phyloP scores from a whole-genome alignment of 2,329 filamentous ascomycete genomes.

The Penicillium olsonii region DNA sequence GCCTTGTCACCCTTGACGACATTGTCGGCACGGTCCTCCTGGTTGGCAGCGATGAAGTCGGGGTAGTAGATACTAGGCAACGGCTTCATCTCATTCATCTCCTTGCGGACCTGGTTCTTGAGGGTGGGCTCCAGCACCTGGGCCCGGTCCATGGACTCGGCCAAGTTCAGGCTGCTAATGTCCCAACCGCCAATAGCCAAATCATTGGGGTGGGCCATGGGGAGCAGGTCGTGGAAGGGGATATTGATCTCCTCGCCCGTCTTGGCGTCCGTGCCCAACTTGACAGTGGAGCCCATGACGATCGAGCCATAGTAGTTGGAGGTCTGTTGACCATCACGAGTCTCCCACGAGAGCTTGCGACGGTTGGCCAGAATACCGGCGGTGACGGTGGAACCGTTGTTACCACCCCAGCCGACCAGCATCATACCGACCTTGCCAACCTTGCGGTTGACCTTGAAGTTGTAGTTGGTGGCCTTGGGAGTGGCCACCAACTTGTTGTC shows the following conservation, averaged over 20 bases:
- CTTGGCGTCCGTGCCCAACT: conserved; percentile 84
- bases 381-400: conserved; percentile 97
- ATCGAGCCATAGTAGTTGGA: conserved; percentile 99
- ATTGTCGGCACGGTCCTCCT: conserved; percentile 95
- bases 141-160: conserved; percentile 92
- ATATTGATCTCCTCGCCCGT: conserved; percentile 91
- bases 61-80: conserved; percentile 97
- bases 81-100: conserved; percentile 85
- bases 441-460: conserved; percentile 96
- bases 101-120: conserved; percentile 86
- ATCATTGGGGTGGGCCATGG: conserved; percentile 97
- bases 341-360: conserved; percentile 83
- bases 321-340: conserved; percentile 78
- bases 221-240: conserved; percentile 89
- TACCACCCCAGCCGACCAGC: conserved; percentile 96
- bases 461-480: conserved; percentile 86
- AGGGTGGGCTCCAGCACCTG: conserved; percentile 93
- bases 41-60: conserved; percentile 98
- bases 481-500: conserved; percentile 79
- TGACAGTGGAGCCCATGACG: conserved; percentile 95
- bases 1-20: conserved; percentile 80
- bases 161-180: conserved; percentile 87
- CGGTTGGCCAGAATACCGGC: conserved; percentile 97
- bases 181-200: conserved; percentile 96
- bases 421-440: conserved; percentile 94